Base-by-base conservation (phyloP, 176 grass and related monocot species). In the Zea luxurians region DNA sequence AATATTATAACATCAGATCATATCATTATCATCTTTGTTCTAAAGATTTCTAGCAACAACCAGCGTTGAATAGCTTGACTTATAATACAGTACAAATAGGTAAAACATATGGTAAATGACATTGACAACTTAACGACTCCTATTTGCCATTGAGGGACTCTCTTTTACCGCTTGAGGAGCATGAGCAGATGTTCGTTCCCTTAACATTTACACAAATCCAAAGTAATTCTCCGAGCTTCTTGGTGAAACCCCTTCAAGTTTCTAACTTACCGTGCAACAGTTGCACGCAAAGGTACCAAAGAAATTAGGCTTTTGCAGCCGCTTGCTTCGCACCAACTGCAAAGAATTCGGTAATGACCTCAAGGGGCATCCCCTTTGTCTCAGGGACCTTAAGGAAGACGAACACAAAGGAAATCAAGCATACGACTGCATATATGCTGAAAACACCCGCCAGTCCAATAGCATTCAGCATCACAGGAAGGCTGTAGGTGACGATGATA, bases 281-380 rank as follows among this genome's bases (percentile, higher is more conserved):
- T 38, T 42, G 40, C 54, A 78, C 48, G 20, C 18, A 60, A 64
- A 61, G 41, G 12, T 66, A 50, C 48, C 50, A 48, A 64, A 79
- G 46, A 27, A 83, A 82, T 81, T 66, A 90, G 78, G 82, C 68
- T 48, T 80, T 90, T 2, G 81, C 57, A 17, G 63, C 79, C 75
- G 27, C 61, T 78, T 86, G 78, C 81, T 78, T 87, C 7, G 87
- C 73, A 27, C 90, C 93, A 61, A 97, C 83, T 0, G 90, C 81
- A 42, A 97, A 97, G 79, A 97, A 97, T 66, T 97, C 93, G 1
- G 88, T 87, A 62, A 97, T 97, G 57, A 97, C 90, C 78, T 97
- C 93, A 5, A 97, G 93, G 4, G 93, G 93, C 93, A 97, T 97
- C 48, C 93, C 90, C 53, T 93, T 97, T 1, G 93, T 97, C 77